phyloP scores from a whole-genome alignment of 495 filamentous ascomycete genomes.

The Massariosphaeria phaeospora region DNA sequence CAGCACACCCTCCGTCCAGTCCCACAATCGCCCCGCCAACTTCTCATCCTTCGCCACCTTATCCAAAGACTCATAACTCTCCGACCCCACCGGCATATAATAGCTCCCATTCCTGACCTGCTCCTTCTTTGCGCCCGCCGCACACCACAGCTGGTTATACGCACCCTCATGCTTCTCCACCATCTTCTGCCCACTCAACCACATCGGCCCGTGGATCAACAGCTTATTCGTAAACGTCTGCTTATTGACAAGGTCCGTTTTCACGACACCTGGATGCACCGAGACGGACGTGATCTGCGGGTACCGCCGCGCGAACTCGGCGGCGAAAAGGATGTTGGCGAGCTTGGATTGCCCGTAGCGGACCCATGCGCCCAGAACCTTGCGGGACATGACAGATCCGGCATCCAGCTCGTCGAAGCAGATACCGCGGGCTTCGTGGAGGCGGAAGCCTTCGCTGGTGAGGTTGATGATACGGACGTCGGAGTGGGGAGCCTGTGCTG shows the following conservation, averaged over 20 bases:
- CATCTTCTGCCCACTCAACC: neutral
- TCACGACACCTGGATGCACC: slow-evolving; percentile 64
- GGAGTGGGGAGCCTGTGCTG: slow-evolving; percentile 9
- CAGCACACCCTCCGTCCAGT: slow-evolving; percentile 26
- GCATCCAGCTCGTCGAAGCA: slow-evolving; percentile 30
- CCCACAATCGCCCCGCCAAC: slow-evolving; percentile 21
- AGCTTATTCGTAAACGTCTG: neutral
- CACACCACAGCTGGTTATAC: slow-evolving; percentile 22
- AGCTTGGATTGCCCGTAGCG: slow-evolving; percentile 66
- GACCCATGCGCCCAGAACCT: slow-evolving; percentile 2
- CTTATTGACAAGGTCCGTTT: slow-evolving; percentile 47
- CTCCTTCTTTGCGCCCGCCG: slow-evolving; percentile 2
- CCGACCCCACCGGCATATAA: slow-evolving; percentile 15
- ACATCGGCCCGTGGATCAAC: neutral
- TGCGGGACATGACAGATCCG: slow-evolving; percentile 4
- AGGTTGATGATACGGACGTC: slow-evolving; percentile 47
- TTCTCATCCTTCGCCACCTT: slow-evolving; percentile 4
- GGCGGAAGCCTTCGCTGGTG: slow-evolving; percentile 43
- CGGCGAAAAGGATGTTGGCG: slow-evolving; percentile 62
- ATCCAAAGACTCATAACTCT: neutral
- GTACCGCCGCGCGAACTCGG: slow-evolving; percentile 55
- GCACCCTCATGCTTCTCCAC: slow-evolving; percentile 13
- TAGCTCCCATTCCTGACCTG: slow-evolving; percentile 11
- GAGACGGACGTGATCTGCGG: slow-evolving; percentile 53
- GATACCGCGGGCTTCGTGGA: slow-evolving; percentile 30